Evolutionary conservation across 1,139 yeast species (phyloP), one percentile per base, ranked within the genome.

Genomic region (Hemisphaericaspora subhashii): DNA sequence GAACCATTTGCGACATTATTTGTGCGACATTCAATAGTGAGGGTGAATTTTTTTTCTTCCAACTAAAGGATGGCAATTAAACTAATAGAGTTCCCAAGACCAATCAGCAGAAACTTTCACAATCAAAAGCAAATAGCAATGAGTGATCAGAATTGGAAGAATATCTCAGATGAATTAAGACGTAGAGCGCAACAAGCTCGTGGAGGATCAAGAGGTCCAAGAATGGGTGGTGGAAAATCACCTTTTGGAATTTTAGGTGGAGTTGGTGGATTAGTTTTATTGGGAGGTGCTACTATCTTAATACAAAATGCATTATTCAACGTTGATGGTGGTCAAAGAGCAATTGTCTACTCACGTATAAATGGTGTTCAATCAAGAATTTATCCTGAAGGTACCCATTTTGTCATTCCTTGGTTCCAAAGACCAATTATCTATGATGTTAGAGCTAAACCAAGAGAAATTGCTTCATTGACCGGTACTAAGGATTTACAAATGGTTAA

Each of bases 321-420:
- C 61, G 98, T 92, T 43, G 98, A 92, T 62, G 99, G 99, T 79
- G 99, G 99, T 65, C 98, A 92, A 66, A 78, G 99, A 61, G 99
- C 97, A 21, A 89, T 92, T 55, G 78, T 92, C 31, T 92, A 92
- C 64, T 88, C 95, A 25, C 82, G 99, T 60, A 43, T 89, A 33
- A 77, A 81, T 37, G 99, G 99, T 60, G 83, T 92, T 38, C 87
- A 83, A 57, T 81, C 90, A n/a, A 75, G 73, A 45, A 88, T 92
- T 48, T 88, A 83, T 60, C 81, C 80, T 35, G 99, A 92, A 72
- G 99, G 99, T 52, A 92, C 98, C 3, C 99, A 92, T 64, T 74
- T 92, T 51, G 82, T 89, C 40, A 66, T 92, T 48, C 99, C 99
- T 31, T 90, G 98, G 94, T 68, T 94, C 47, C 97, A 92, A 66